These are phyloP conservation scores for Leccinum longicurvipes DNA, from an alignment of 768 basidiomycete species.

Conservation along the genomic window DNA sequence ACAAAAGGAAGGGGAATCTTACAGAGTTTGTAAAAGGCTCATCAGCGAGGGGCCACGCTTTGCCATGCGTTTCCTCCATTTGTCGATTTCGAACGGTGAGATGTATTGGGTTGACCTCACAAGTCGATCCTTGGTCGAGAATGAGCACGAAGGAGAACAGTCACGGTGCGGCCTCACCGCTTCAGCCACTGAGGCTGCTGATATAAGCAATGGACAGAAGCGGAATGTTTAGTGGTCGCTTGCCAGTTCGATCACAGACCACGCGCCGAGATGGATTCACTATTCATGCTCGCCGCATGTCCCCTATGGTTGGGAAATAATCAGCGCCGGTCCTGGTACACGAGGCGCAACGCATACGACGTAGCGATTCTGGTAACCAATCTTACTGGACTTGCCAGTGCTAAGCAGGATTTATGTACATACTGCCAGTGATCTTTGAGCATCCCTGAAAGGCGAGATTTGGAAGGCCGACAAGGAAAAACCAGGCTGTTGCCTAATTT, in stretches of 20 bases:
- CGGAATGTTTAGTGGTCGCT: constrained; percentile 3
- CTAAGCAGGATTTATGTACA: background rate
- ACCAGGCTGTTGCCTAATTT: background rate
- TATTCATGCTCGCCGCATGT: too few relatives aligned
- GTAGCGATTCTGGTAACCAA: background rate
- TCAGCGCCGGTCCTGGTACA: background rate
- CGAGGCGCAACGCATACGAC: background rate
- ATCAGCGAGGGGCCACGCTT: constrained; percentile 88
- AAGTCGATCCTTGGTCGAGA: constrained; percentile 81
- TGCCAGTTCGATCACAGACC: background rate
- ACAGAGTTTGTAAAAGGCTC: constrained; percentile 89
- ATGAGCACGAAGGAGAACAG: background rate
- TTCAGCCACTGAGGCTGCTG: constrained; percentile 7
- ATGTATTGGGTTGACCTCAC: constrained; percentile 64
- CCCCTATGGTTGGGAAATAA: too few relatives aligned
- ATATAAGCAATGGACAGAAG: constrained; percentile 13
- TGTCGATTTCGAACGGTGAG: constrained; percentile 5
- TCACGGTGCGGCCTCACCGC: too few relatives aligned
- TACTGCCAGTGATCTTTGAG: background rate
- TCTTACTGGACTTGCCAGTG: too few relatives aligned
- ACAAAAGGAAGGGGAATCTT: constrained; percentile 23
- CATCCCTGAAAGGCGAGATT: background rate
- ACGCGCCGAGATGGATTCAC: too few relatives aligned
- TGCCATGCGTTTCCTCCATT: constrained; percentile 69
- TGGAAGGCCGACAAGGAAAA: background rate